Evolutionary conservation across 768 basidiomycete species (phyloP), one percentile per base, ranked within the genome.

Genomic region (Agrocybe praecox): DNA sequence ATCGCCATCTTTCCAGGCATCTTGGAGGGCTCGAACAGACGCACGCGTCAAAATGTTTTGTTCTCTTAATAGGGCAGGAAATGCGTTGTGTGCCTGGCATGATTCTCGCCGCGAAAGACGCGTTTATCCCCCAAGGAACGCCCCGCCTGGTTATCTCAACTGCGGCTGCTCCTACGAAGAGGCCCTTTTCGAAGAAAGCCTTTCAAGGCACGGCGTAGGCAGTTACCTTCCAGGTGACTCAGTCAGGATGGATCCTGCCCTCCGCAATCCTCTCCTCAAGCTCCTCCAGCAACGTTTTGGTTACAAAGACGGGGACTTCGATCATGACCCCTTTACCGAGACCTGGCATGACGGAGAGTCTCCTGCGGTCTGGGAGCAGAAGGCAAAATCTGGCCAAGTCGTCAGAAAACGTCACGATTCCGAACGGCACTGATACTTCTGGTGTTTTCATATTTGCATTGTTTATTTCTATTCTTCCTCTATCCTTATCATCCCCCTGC

Each of bases 51-150:
- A 83, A 53, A 76, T 84, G 44, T 89, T 87, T 72, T 94, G 92
- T 69, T 89, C 91, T 3, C 76, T 90, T 26, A 94, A 94, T 71
- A 85, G 92, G 49, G 92, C 92, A 0, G 92, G 92, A 29, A 94
- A 94, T 62, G 91, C 92, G 1, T 81, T 94, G 33, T 94, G 92
- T 68, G 87, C 92, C 3, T 94, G 92, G 92, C 92, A 94, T 65
- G 92, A 94, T 70, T 92, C 92, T 2, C 80, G 92, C 46, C 85
- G 92, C 24, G 92, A 94, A 72, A 86, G 92, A 26, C 83, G 92
- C 9, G 79, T 79, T 0, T 85, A 81, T 63, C 89, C 92, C 3
- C 90, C 92, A 10, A 85, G 92, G 46, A 88, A 88, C 77, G 92
- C 92, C 5, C 92, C 92, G 10, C 74, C 79, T 0, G 88, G 90